These are phyloP conservation scores for Populus hybrid DNA, from an alignment of 441 rosid genomes.

Conservation along the genomic window DNA sequence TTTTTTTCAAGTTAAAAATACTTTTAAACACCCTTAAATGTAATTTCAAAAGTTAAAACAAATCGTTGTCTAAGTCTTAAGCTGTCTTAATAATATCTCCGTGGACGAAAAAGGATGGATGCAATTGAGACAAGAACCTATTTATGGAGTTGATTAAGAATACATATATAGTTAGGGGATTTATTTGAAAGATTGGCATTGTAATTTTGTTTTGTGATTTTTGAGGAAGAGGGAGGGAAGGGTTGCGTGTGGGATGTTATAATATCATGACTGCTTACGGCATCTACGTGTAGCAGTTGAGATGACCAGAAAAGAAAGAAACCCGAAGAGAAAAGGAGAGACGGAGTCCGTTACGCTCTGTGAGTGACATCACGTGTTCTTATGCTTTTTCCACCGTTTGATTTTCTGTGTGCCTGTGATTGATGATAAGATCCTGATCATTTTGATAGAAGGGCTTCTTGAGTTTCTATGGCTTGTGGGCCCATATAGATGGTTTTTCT, in stretches of 20 bases:
- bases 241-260: conserved; percentile 50
- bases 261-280: conserved; percentile 58
- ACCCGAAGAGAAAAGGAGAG: neutral
- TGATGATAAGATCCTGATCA: neutral
- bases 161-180: neutral
- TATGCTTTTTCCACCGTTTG: neutral
- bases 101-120: too few species aligned
- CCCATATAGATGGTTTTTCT: neutral
- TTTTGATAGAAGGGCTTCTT: neutral
- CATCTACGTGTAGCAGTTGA: conserved; percentile 61
- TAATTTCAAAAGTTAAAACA: too few species aligned
- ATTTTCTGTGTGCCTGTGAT: neutral
- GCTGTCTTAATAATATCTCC: too few species aligned
- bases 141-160: neutral
- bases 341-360: neutral
- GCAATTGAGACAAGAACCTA: neutral
- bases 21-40: too few species aligned
- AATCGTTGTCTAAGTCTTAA: too few species aligned
- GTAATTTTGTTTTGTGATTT: neutral
- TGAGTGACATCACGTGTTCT: neutral
- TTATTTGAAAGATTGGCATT: neutral
- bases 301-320: conserved; percentile 19
- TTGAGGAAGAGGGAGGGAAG: conserved; percentile 18
- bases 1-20: too few species aligned
- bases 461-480: neutral